Conservation (phyloP, 331 rosid genomes). For the Saraca asoca region DNA sequence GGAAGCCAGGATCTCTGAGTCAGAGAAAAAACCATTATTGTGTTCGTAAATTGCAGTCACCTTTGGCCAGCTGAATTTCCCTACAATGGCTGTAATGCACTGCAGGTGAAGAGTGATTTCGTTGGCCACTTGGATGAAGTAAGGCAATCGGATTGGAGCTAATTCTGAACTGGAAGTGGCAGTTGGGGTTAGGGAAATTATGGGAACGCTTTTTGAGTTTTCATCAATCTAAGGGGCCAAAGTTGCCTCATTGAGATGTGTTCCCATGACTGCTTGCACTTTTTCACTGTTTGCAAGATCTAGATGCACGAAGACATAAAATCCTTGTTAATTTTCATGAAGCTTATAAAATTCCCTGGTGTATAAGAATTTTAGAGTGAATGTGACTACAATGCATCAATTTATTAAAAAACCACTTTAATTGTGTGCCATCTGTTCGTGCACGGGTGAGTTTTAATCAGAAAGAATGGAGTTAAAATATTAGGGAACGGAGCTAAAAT, state of each 20-base stretch:
- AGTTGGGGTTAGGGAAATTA: constrained; percentile 42
- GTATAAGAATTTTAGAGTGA: too few species aligned
- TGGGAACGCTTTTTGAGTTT: constrained; percentile 32
- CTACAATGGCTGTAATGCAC: constrained; percentile 54
- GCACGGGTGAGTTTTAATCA: too few species aligned
- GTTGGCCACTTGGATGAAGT: constrained; percentile 50
- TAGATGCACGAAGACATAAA: too few species aligned
- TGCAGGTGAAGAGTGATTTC: constrained; percentile 39
- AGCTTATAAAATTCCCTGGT: too few species aligned
- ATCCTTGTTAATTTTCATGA: too few species aligned
- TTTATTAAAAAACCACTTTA: too few species aligned
- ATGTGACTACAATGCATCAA: too few species aligned
- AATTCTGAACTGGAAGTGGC: constrained; percentile 25
- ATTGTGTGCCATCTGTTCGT: too few species aligned
- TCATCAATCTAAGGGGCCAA: constrained; percentile 28
- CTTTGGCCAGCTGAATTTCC: constrained; percentile 49
- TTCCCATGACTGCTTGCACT: constrained; percentile 43
- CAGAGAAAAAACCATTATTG: constrained; percentile 26
- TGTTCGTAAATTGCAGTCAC: constrained; percentile 53
- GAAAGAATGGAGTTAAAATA: too few species aligned
- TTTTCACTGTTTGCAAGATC: constrained; percentile 32
- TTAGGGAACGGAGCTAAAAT: too few species aligned
- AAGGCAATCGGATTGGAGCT: constrained; percentile 20
- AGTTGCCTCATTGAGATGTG: constrained; percentile 39
- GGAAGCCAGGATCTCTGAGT: constrained; percentile 23